A percentile compares a stretch with the other conserved stretches of the same genome.
phyloP scores from a whole-genome alignment of 768 basidiomycete species.

The Lactarius quietus region DNA sequence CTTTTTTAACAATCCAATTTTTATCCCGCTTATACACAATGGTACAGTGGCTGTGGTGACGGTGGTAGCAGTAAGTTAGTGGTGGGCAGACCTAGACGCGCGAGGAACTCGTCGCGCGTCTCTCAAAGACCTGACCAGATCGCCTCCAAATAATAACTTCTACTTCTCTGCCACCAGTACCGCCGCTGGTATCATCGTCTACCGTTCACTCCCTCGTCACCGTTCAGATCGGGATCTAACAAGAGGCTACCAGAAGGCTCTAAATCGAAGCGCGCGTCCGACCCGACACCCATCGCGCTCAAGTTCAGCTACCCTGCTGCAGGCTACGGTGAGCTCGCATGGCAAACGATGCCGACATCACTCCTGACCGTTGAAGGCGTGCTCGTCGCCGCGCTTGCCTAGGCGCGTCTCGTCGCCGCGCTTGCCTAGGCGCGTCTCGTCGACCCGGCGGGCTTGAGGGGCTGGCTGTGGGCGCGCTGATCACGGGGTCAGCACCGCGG shows the following conservation, averaged over 20 bases:
- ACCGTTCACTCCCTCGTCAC: background rate
- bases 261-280: constrained; percentile 43
- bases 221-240: constrained; percentile 16
- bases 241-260: constrained; percentile 14
- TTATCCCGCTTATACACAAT: too few relatives aligned
- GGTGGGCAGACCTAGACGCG: constrained; percentile 58
- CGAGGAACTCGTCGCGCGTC: constrained; percentile 68
- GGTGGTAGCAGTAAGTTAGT: too few relatives aligned
- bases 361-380: constrained; percentile 90
- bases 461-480: constrained; percentile 95
- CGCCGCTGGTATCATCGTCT: constrained; percentile 18
- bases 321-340: constrained; percentile 88
- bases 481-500: constrained; percentile 89
- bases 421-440: constrained; percentile 76
- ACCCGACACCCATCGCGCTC: constrained; percentile 82
- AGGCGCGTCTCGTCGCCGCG: too few relatives aligned
- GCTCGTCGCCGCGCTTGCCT: constrained; percentile 72
- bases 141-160: constrained; percentile 4
- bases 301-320: constrained; percentile 91
- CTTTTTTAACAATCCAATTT: too few relatives aligned
- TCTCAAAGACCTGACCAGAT: constrained; percentile 44
- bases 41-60: too few relatives aligned
- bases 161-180: background rate
- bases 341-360: constrained; percentile 65
- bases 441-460: constrained; percentile 75